Evolutionary conservation across 2,329 filamentous ascomycete genomes (phyloP), one percentile per base, ranked within the genome.

Genomic region (Verruconis gallopava): DNA sequence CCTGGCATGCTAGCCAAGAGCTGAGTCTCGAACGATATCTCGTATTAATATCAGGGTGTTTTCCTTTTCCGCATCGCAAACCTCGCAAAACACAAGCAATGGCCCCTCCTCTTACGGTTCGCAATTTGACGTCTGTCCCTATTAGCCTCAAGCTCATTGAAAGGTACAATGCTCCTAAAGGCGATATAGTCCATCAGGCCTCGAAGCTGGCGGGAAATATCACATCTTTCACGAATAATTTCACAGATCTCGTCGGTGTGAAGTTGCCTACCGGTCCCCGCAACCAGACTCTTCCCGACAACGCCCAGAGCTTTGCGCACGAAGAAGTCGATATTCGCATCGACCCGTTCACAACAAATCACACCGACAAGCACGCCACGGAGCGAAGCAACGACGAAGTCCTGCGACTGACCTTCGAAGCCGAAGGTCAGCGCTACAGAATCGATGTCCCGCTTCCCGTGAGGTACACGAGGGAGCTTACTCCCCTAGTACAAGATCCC

Each of bases 61-160:
- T 30, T 30, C 25, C 25, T 9, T 30, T n/a, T 9, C 6, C 34
- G 14, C 12, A 36, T 37, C 32, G 30, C 33, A 21, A 28, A 33
- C 25, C 20, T n/a, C 5, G 34, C n/a, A 43, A 38, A 19, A 21
- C 37, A 21, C 15, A 14, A 4, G 25, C 32, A n/a, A 57, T 57
- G 55, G 44, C 51, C n/a, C 40, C 53, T n/a, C 53, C 57, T 15
- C 65, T 94, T 50, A 82, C 73, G 3, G 75, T 95, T 53, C 85
- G 88, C 53, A 95, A 95, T 60, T 66, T 93, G 49, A 89, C 84
- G 35, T 68, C 74, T 44, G 78, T 73, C 38, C 70, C 77, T n/a
- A 66, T 94, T 43, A 75, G 79, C 50, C 72, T 95, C 51, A 79
- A 77, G 58, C 60, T 69, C 46, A 67, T 89, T 45, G 82, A 93